Percentiles rank a stretch among this genome's conserved stretches.
phyloP scores from a whole-genome alignment of 352 stramenopile genomes.

The Phytophthora cajani region DNA sequence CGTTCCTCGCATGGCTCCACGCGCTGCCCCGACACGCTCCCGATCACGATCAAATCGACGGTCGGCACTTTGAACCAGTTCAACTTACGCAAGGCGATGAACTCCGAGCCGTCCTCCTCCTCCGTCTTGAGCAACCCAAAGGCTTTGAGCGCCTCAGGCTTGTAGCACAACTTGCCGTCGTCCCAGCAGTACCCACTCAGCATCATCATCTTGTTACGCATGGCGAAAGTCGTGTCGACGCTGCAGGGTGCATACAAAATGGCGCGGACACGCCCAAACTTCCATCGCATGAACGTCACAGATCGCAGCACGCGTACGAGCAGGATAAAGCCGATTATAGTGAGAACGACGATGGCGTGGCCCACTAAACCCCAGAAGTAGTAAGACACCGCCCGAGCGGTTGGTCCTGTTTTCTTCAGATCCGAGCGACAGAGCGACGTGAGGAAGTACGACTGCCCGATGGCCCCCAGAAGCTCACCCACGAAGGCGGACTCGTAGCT shows the following conservation, averaged over 20 bases:
- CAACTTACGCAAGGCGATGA: slow-evolving; percentile 21
- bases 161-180: slow-evolving; percentile 24
- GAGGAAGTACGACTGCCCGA: slow-evolving; percentile 11
- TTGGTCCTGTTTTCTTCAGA: neutral
- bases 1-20: slow-evolving; percentile 23
- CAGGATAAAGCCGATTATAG: neutral
- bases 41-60: slow-evolving; percentile 22
- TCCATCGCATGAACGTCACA: neutral
- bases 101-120: slow-evolving; percentile 16
- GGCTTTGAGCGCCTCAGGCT: slow-evolving; percentile 17
- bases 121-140: slow-evolving; percentile 26
- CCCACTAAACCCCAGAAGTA: neutral
- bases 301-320: neutral
- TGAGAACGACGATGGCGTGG: neutral
- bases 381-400: neutral
- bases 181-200: slow-evolving; percentile 22
- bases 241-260: slow-evolving; percentile 1
- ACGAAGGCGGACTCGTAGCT: slow-evolving; percentile 30
- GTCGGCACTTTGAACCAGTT: slow-evolving; percentile 14
- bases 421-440: slow-evolving; percentile 22
- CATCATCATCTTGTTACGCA: slow-evolving; percentile 26
- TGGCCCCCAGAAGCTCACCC: slow-evolving; percentile 20
- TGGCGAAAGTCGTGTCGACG: slow-evolving; percentile 1
- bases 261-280: neutral
- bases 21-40: slow-evolving; percentile 4